Base-by-base conservation (phyloP, 1,284 basidiomycete genomes). In the Moesziomyces parantarcticus region DNA sequence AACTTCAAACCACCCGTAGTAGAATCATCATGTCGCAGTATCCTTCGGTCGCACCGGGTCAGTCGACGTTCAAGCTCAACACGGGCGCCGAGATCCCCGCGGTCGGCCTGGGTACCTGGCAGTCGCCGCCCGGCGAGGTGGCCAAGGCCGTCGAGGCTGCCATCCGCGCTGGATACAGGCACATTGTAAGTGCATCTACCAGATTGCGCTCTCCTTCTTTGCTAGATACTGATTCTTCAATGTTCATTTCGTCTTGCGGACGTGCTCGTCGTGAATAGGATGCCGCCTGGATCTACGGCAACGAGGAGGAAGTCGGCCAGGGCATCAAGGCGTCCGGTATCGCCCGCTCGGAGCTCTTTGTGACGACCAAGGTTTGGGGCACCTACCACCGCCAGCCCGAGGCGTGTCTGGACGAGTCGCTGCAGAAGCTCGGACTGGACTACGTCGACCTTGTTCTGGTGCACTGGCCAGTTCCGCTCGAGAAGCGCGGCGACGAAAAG, bases 231-330 rank as follows among this genome's bases (percentile, higher is more conserved):
- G 1, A 20, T 3, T 18, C 21, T n/a, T 50, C 20, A 14, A 23
- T 14, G 13, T 49, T 36, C 32, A 22, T 23, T 18, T 26, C 40
- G 20, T n/a, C n/a, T n/a, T n/a, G n/a, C n/a, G n/a, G n/a, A n/a
- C n/a, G n/a, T n/a, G n/a, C n/a, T n/a, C n/a, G n/a, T n/a, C 7
- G 13, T 14, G 18, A 2, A 16, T 20, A 13, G 49, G 71, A 75
- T 29, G 59, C 58, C 18, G 68, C 72, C 21, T 75, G 67, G 40
- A 23, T 75, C 25, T 79, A 84, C 63, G 78, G 84, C 44, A 94
- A 95, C 84, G 92, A 95, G 85, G 90, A 89, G 77, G 91, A 93
- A 83, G 92, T 92, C 21, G 93, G 92, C 9, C 77, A 90, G 50
- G 93, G 92, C 29, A 89, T 95, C 82, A 85, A 86, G 40, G 88